phyloP scores from a whole-genome alignment of 2,329 filamentous ascomycete species.

The Aspergillus sergii region DNA sequence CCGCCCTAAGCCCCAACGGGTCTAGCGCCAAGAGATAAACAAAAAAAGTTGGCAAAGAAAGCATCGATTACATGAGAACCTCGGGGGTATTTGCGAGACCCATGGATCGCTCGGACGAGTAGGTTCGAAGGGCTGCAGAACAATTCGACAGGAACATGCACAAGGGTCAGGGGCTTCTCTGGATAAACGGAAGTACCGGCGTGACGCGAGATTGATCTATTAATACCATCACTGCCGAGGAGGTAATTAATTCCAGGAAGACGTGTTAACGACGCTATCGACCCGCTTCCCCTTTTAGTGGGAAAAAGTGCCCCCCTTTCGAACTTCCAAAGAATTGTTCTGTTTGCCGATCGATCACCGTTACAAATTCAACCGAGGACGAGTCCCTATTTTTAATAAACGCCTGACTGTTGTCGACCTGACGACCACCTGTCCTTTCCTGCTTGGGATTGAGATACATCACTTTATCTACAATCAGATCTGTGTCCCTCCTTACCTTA shows the following conservation, averaged over 20 bases:
- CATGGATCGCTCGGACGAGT: background rate
- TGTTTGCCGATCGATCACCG: constrained; percentile 23
- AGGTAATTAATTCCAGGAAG: constrained; percentile 3
- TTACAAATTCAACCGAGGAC: constrained; percentile 18
- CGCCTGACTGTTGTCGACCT: constrained; percentile 13
- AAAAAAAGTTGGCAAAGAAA: background rate
- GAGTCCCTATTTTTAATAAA: constrained; percentile 17
- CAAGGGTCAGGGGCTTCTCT: background rate
- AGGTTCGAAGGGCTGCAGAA: background rate
- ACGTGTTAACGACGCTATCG: constrained; percentile 19
- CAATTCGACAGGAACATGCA: background rate
- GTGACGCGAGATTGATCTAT: constrained; percentile 4
- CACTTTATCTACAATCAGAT: constrained; percentile 7
- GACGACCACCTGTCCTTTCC: constrained; percentile 24
- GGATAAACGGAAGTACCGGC: background rate
- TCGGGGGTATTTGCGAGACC: background rate
- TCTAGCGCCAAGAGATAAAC: background rate
- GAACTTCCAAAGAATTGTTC: constrained; percentile 21
- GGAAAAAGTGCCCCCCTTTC: constrained; percentile 25
- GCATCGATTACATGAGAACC: background rate
- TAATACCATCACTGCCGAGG: constrained; percentile 6
- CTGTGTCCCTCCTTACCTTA: constrained; percentile 6
- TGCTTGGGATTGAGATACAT: constrained; percentile 9
- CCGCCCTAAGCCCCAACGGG: background rate
- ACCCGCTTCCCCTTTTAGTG: constrained; percentile 32